These are phyloP conservation scores for Adenanthera pavonina DNA, from an alignment of 306 rosid genomes.

Conservation along the genomic window DNA sequence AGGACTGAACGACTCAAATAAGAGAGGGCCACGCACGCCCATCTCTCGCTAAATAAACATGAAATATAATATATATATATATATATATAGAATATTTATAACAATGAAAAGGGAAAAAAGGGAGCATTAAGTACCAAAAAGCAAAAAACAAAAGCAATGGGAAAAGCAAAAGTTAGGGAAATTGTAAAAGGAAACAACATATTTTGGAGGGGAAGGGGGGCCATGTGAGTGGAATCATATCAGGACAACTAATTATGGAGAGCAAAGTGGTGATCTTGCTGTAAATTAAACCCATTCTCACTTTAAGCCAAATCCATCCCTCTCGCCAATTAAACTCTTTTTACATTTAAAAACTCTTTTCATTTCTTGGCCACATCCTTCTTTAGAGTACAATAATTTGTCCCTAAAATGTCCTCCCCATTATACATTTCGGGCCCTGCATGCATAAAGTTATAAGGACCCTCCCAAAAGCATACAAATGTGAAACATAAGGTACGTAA, in stretches of 20 bases:
- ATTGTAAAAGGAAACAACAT: constrained; percentile 48
- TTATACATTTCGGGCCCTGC: constrained; percentile 13
- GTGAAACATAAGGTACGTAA: background rate
- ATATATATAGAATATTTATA: background rate
- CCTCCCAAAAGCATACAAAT: background rate
- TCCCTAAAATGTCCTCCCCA: constrained; percentile 10
- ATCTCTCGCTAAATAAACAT: no score
- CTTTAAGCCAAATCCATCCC: constrained; percentile 35
- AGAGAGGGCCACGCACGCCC: no score
- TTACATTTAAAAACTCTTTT: constrained; percentile 4
- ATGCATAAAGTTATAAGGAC: background rate
- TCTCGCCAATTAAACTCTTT: constrained; percentile 15
- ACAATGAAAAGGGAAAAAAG: background rate
- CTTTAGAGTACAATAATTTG: constrained; percentile 30
- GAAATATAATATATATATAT: no score
- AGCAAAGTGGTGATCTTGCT: constrained; percentile 15
- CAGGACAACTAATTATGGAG: constrained; percentile 36
- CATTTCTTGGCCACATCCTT: background rate
- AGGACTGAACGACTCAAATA: no score
- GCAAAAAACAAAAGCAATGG: constrained; percentile 29
- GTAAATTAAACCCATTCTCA: constrained; percentile 39
- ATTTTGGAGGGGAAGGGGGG: constrained; percentile 47
- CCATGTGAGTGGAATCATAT: constrained; percentile 63
- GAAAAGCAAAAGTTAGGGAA: constrained; percentile 2
- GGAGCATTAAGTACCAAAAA: constrained; percentile 31